Conservation (phyloP, 1,284 basidiomycete species). For the Chalciporus sp. region DNA sequence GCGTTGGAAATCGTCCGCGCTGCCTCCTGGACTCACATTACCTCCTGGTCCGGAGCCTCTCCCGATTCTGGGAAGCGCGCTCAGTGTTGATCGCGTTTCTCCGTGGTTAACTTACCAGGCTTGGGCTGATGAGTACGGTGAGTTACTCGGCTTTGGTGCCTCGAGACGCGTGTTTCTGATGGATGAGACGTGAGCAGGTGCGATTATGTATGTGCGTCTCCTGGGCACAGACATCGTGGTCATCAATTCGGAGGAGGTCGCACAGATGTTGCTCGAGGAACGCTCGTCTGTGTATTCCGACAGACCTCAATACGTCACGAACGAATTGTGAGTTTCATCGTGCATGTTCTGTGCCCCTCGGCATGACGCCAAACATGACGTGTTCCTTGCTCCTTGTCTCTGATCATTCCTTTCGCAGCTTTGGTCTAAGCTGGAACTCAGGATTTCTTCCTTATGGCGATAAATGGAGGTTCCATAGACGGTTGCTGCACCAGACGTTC, state of each 20-base stretch:
- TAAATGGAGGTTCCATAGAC: background rate
- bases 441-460: slow-evolving; percentile 11
- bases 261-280: slow-evolving; percentile 25
- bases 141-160: background rate
- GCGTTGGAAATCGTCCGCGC: background rate
- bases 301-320: slow-evolving; percentile 14
- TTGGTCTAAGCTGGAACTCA: slow-evolving; percentile 8
- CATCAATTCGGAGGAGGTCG: slow-evolving; percentile 25
- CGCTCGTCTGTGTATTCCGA: slow-evolving; percentile 27
- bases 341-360: no score
- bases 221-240: slow-evolving; percentile 22
- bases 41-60: slow-evolving; percentile 10
- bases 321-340: slow-evolving; percentile 5
- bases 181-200: background rate
- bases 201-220: slow-evolving; percentile 5
- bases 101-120: slow-evolving; percentile 12
- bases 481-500: slow-evolving; percentile 1
- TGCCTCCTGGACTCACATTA: background rate
- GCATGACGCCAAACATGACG: no score
- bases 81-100: background rate
- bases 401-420: background rate
- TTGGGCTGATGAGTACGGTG: slow-evolving; percentile 9
- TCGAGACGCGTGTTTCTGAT: no score
- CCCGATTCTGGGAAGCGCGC: slow-evolving; percentile 8
- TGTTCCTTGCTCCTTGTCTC: no score